Evolutionary conservation across 805 yeast genomes (phyloP).

Genomic region (Saccharomyces cerevisiae): DNA sequence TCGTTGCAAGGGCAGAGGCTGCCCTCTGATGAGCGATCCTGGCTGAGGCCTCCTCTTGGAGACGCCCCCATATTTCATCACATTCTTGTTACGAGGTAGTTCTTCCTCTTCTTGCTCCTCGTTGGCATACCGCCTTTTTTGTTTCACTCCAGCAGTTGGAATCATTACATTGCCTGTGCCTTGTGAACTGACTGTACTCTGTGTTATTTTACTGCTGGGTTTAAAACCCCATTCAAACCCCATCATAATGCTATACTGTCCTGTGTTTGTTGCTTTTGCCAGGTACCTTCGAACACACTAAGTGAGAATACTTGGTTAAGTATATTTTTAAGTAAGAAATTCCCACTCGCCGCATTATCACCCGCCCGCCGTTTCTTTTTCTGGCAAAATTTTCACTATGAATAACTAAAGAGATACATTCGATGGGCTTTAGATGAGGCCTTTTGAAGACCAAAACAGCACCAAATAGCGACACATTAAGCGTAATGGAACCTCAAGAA

Average conservation of each 20-base stretch:
- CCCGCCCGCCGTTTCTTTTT: not conserved
- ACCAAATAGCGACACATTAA: not conserved
- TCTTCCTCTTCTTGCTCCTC: slow-evolving; percentile 2
- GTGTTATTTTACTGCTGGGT: not conserved
- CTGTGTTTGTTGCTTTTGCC: not conserved
- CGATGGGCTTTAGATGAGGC: not conserved
- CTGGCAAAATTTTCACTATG: not conserved
- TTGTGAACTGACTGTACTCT: slow-evolving; percentile 2
- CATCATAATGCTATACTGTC: slow-evolving; percentile 1
- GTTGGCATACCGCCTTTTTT: not conserved
- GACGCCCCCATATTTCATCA: slow-evolving; percentile 2
- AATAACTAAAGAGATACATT: not conserved
- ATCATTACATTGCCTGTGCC: not conserved
- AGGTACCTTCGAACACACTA: not conserved
- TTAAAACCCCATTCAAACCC: slow-evolving; percentile 18
- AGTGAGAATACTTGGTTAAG: not conserved
- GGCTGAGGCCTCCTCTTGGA: slow-evolving; percentile 15
- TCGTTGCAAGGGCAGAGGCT: slow-evolving; percentile 26
- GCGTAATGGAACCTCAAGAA: slow-evolving; percentile 21
- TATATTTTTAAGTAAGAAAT: not conserved
- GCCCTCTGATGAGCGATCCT: slow-evolving; percentile 20
- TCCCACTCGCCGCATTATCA: not conserved
- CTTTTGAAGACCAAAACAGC: not conserved
- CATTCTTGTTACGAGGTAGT: not conserved
- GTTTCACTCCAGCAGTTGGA: not conserved